Evolutionary conservation across 345 rosid genomes (phyloP).

Genomic region (Camelina hispida): DNA sequence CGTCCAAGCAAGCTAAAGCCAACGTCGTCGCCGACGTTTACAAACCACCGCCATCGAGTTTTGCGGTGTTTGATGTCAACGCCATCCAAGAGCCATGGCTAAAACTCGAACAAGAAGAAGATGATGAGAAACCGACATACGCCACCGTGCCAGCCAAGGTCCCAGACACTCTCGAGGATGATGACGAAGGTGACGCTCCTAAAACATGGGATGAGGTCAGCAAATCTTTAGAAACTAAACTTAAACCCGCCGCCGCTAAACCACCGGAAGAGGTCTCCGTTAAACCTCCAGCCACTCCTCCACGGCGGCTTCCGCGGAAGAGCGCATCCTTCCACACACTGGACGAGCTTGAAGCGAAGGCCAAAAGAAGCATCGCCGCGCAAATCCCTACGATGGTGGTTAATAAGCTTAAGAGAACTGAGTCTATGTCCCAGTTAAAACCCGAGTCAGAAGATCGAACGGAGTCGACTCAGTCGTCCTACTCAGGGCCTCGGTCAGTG

Average conservation of each 20-base stretch:
- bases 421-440: slow-evolving; percentile 44
- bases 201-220: slow-evolving; percentile 95
- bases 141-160: slow-evolving; percentile 51
- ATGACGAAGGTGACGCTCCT: slow-evolving; percentile 63
- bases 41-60: slow-evolving; percentile 77
- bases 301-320: slow-evolving; percentile 48
- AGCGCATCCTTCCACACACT: slow-evolving; percentile 80
- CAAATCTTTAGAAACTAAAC: slow-evolving; percentile 67
- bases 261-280: slow-evolving; percentile 23
- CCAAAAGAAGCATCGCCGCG: slow-evolving; percentile 27
- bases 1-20: slow-evolving; percentile 67
- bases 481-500: slow-evolving; percentile 53
- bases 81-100: slow-evolving; percentile 92
- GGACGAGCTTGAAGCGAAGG: slow-evolving; percentile 74
- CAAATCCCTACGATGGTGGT: slow-evolving; percentile 36
- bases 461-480: slow-evolving; percentile 27
- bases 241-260: slow-evolving; percentile 51
- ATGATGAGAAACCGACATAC: slow-evolving; percentile 46
- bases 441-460: slow-evolving; percentile 25
- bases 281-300: slow-evolving; percentile 40
- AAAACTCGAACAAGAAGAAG: slow-evolving; percentile 46
- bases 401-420: slow-evolving; percentile 48
- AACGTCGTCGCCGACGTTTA: slow-evolving; percentile 64
- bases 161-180: slow-evolving; percentile 46
- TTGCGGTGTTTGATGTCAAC: slow-evolving; percentile 79